A percentile compares a stretch with the other conserved stretches of the same genome.
phyloP scores from a whole-genome alignment of 176 grass and related monocot species.

The Lolium perenne region DNA sequence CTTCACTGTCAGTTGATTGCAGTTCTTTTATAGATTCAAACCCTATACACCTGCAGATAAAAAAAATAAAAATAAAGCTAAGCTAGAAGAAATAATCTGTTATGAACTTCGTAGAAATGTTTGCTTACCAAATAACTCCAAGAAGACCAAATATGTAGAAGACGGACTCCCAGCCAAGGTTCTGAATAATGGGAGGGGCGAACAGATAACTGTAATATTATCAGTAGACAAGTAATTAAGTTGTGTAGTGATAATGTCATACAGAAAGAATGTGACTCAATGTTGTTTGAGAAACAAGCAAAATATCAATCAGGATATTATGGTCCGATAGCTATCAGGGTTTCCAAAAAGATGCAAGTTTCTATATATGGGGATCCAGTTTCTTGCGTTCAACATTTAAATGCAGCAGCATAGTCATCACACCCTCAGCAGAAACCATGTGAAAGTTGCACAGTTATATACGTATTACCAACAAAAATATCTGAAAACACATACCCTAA shows the following conservation, averaged over 20 bases:
- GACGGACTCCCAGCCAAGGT: constrained; percentile 92
- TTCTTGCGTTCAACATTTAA: constrained; percentile 1
- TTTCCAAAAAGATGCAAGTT: constrained; percentile 15
- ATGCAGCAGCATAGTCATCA: constrained; percentile 15
- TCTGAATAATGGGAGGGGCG: constrained; percentile 87
- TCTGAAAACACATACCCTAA: constrained; percentile 73
- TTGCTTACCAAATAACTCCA: constrained; percentile 90
- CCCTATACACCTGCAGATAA: constrained; percentile 68
- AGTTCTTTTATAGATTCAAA: constrained; percentile 88
- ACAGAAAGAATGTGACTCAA: constrained; percentile 14
- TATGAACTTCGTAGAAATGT: constrained; percentile 25
- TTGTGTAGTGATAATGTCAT: constrained; percentile 8
- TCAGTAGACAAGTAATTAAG: constrained; percentile 40
- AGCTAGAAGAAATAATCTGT: constrained; percentile 39
- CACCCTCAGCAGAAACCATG: not conserved
- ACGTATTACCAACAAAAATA: constrained; percentile 32
- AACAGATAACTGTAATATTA: constrained; percentile 83
- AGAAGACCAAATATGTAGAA: constrained; percentile 95
- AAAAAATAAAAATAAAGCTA: constrained; percentile 38
- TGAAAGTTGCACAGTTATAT: constrained; percentile 23
- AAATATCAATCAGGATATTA: constrained; percentile 24
- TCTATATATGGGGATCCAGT: not conserved
- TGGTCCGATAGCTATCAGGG: constrained; percentile 7
- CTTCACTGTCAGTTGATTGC: constrained; percentile 46
- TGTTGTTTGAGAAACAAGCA: constrained; percentile 24